phyloP scores from a whole-genome alignment of 2,329 filamentous ascomycete genomes.

The Beauveria brongniartii region DNA sequence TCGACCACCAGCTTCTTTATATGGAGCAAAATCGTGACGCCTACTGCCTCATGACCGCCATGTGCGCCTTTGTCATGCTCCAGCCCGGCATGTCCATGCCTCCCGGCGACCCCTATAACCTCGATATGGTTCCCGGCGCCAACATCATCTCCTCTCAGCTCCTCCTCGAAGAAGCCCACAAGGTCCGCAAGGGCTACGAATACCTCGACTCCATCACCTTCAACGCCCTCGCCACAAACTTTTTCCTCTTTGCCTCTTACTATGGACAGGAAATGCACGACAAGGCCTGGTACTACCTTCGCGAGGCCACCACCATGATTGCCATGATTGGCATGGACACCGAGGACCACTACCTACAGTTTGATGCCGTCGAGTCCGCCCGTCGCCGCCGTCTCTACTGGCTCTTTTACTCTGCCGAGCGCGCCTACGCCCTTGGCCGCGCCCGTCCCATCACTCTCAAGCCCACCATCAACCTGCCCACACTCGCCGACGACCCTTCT shows the following conservation, averaged over 20 bases:
- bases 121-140: conserved; percentile 48
- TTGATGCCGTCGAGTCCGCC: conserved; percentile 51
- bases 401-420: conserved; percentile 62
- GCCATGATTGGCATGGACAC: conserved; percentile 53
- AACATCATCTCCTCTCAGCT: conserved; percentile 58
- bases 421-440: conserved; percentile 64
- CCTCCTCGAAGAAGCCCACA: conserved; percentile 58
- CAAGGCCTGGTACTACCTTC: conserved; percentile 70
- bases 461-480: conserved; percentile 58
- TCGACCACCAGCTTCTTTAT: conserved; percentile 51
- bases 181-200: conserved; percentile 56
- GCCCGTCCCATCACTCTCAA: conserved; percentile 63
- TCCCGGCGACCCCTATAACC: conserved; percentile 45
- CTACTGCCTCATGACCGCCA: conserved; percentile 56
- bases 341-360: conserved; percentile 53
- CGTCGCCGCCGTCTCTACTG: conserved; percentile 62
- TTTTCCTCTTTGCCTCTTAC: conserved; percentile 68
- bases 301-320: conserved; percentile 66
- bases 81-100: conserved; percentile 60
- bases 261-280: conserved; percentile 66
- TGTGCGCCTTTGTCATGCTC: conserved; percentile 61
- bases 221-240: conserved; percentile 62
- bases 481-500: conserved; percentile 50
- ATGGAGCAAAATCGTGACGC: conserved; percentile 55
- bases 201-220: conserved; percentile 48